phyloP scores from a whole-genome alignment of 352 stramenopile species.

The Pythium insidiosum region DNA sequence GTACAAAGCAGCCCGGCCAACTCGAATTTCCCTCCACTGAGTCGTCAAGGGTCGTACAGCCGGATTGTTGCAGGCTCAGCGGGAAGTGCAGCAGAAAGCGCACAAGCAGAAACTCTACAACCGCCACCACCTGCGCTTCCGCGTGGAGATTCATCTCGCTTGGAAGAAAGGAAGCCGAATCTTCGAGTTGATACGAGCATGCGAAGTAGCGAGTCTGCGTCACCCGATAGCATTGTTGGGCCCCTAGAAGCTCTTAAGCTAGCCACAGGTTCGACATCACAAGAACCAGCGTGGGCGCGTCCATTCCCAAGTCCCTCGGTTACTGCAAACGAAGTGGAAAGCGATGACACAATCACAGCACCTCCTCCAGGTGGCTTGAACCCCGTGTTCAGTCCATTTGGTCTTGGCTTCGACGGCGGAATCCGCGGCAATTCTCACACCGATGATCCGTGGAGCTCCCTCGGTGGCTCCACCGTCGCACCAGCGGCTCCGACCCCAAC shows the following conservation, averaged over 20 bases:
- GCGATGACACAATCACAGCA: slow-evolving; percentile 3
- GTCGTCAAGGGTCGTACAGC: slow-evolving; percentile 10
- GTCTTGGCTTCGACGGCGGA: slow-evolving; percentile 58
- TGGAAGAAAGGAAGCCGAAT: slow-evolving; percentile 22
- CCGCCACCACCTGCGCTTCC: too few species aligned
- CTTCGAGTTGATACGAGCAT: slow-evolving; percentile 39
- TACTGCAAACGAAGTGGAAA: slow-evolving; percentile 23
- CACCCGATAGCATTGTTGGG: slow-evolving; percentile 26
- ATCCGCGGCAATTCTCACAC: slow-evolving; percentile 18
- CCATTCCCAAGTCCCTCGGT: slow-evolving; percentile 50
- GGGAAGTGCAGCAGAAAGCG: too few species aligned
- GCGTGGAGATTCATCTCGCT: too few species aligned
- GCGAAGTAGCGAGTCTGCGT: background rate
- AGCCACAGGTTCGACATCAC: slow-evolving; percentile 42
- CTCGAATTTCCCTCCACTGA: slow-evolving; percentile 1
- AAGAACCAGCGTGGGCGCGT: slow-evolving; percentile 60
- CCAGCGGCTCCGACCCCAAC: too few species aligned
- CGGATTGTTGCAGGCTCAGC: slow-evolving; percentile 9
- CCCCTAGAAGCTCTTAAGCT: slow-evolving; percentile 68
- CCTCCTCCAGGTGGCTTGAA: too few species aligned
- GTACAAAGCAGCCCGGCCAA: too few species aligned
- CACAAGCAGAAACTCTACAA: too few species aligned
- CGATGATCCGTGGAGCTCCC: slow-evolving; percentile 11
- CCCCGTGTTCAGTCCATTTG: slow-evolving; percentile 64
- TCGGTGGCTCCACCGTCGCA: too few species aligned